Base-by-base conservation (phyloP, 1,284 basidiomycete genomes). In the Volvariella surrecta region DNA sequence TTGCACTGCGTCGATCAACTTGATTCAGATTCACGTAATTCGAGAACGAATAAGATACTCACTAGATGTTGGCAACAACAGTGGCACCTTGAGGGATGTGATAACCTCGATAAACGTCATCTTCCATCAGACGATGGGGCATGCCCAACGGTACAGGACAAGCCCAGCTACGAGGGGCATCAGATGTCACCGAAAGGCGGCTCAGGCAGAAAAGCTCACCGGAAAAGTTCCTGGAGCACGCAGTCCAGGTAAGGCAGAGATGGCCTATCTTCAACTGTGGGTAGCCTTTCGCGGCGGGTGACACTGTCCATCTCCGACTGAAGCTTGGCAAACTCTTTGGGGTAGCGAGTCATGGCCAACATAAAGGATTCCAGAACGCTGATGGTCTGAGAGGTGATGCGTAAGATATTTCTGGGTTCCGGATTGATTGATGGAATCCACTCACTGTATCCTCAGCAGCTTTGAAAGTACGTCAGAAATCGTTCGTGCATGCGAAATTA, bases 281-380 rank as follows among this genome's bases (percentile, higher is more conserved):
- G 72, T 20, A 78, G 61, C 15, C 70, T 61, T 37, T 64, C 58
- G 21, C 39, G 52, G 16, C 74, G 74, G 43, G 74, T 57, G 3
- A 76, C 68, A 24, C 50, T 46, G 53, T 79, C 76, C 34, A 79
- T 66, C 56, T 80, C 78, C 16, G 59, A 60, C 51, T 76, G 75
- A 2, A 70, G 70, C 54, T 71, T 73, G 51, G 57, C 58, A 49
- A 71, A 66, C 1, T 68, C 69, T 4, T 68, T 58, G 1, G 77
- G 76, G 53, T 74, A 58, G 38, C 70, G 58, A 28, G 69, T 57
- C 72, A 76, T 74, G 2, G 72, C 68, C 18, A 76, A 60, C 19
- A 74, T 48, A 53, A 76, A 74, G 15, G 64, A 64, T 30, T 64
- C 58, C 43, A 74, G 50, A 3, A 67, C 62, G 3, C 70, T 63